These are phyloP conservation scores for Exidia glandulosa DNA, from an alignment of 768 basidiomycete genomes.

Conservation along the genomic window DNA sequence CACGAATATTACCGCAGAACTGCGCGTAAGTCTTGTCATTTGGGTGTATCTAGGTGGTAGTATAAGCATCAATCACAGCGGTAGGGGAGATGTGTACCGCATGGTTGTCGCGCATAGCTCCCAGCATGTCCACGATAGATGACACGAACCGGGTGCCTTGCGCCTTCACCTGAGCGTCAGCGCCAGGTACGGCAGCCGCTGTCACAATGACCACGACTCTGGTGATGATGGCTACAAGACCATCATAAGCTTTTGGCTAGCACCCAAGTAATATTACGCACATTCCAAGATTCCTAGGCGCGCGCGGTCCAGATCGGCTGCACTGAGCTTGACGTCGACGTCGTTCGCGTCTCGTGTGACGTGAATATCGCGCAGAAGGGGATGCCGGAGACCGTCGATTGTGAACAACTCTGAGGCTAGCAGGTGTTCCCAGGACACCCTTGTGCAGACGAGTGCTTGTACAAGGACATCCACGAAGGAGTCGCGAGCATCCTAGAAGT, in stretches of 20 bases:
- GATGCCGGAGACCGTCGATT: conserved; percentile 44
- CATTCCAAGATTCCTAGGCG: conserved; percentile 1
- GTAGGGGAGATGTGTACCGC: neutral
- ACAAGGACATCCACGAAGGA: conserved; percentile 46
- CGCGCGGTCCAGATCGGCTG: neutral
- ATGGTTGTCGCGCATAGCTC: neutral
- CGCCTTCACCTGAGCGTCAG: neutral
- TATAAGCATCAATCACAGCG: neutral
- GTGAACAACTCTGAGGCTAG: conserved; percentile 47
- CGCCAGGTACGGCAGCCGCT: neutral
- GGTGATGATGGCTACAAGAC: neutral
- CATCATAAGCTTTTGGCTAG: neutral
- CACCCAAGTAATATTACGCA: neutral
- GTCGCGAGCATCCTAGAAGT: conserved; percentile 32
- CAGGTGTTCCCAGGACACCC: conserved; percentile 44
- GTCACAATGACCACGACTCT: neutral
- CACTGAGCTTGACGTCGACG: neutral
- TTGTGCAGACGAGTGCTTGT: conserved; percentile 35
- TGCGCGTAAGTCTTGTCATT: neutral
- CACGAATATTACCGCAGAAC: neutral
- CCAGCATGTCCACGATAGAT: neutral
- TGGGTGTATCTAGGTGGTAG: neutral
- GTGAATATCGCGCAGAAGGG: conserved; percentile 13
- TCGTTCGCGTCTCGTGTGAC: neutral
- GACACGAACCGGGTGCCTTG: neutral